Percentiles rank a stretch among this genome's conserved stretches.
phyloP scores from a whole-genome alignment of 2,329 filamentous ascomycete species.

The Ascochyta viciae-villosae region DNA sequence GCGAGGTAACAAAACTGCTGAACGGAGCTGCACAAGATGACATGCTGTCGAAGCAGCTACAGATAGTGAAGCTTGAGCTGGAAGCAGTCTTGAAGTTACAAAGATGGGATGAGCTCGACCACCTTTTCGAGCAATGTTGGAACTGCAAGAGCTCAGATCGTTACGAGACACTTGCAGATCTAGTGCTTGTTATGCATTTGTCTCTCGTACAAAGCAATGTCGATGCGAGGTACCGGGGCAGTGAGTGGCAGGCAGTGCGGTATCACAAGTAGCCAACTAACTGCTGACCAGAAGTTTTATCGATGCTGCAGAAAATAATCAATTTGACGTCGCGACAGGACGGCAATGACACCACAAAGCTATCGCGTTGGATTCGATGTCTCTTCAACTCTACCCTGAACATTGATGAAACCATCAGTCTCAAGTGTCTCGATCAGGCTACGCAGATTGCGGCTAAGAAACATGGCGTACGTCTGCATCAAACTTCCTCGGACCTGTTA shows the following conservation, averaged over 20 bases:
- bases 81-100: constrained; percentile 74
- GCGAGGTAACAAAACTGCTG: constrained; percentile 47
- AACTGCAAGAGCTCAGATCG: constrained; percentile 46
- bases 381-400: constrained; percentile 72
- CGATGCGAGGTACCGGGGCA: constrained; percentile 41
- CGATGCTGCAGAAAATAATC: constrained; percentile 69
- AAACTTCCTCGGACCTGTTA: background rate
- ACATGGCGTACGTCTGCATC: constrained; percentile 34
- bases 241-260: constrained; percentile 21
- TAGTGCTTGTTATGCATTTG: constrained; percentile 54
- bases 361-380: constrained; percentile 80
- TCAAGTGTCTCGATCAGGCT: constrained; percentile 70
- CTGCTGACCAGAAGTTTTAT: constrained; percentile 30
- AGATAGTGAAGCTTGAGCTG: constrained; percentile 78
- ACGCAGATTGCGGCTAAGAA: constrained; percentile 45
- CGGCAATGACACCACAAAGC: constrained; percentile 62
- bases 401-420: constrained; percentile 62
- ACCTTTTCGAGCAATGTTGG: constrained; percentile 62
- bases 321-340: constrained; percentile 69
- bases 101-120: constrained; percentile 70
- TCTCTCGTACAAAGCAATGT: constrained; percentile 40
- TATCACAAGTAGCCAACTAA: background rate
- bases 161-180: constrained; percentile 57
- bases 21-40: constrained; percentile 59
- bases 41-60: constrained; percentile 67